A percentile compares a stretch with the other conserved stretches of the same genome.
Evolutionary conservation across 1,284 basidiomycete genomes (phyloP).

Genomic region (Cryptococcus wingfieldii): DNA sequence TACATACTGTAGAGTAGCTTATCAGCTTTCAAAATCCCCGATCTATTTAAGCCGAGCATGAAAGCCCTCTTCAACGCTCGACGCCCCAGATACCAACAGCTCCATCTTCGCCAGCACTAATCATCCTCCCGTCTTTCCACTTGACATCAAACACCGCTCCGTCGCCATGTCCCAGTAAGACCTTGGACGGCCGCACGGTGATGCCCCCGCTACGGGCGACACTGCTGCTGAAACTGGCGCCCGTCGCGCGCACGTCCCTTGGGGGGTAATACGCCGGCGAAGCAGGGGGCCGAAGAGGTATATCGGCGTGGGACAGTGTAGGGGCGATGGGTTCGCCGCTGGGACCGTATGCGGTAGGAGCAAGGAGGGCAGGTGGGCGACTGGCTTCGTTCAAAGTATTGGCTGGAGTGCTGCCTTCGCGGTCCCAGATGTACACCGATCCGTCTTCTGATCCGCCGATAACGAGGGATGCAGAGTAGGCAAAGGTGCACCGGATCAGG

Average conservation of each 20-base stretch:
- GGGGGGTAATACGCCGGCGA: constrained; percentile 35
- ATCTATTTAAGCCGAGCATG: no score
- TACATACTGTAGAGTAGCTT: no score
- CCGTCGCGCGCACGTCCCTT: constrained; percentile 1
- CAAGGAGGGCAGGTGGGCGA: background rate
- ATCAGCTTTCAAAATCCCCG: no score
- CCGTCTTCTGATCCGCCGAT: constrained; percentile 51
- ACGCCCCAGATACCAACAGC: constrained; percentile 49
- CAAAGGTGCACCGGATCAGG: constrained; percentile 51
- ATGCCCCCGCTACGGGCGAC: constrained; percentile 3
- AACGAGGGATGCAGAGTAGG: constrained; percentile 44
- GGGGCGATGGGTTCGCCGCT: no score
- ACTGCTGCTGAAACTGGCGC: background rate
- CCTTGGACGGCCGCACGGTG: constrained; percentile 31
- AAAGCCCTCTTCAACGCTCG: background rate
- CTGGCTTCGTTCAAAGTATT: no score
- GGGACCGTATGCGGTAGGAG: background rate
- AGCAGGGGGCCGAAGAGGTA: background rate
- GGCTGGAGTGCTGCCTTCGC: constrained; percentile 20
- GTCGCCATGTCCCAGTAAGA: constrained; percentile 33
- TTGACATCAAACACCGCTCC: constrained; percentile 50
- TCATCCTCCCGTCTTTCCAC: constrained; percentile 47
- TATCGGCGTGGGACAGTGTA: no score
- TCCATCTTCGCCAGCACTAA: constrained; percentile 51
- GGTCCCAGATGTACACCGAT: constrained; percentile 43